A percentile compares a stretch with the other conserved stretches of the same genome.
phyloP scores from a whole-genome alignment of 129 eudicot genomes.

The Escallonia rubra region DNA sequence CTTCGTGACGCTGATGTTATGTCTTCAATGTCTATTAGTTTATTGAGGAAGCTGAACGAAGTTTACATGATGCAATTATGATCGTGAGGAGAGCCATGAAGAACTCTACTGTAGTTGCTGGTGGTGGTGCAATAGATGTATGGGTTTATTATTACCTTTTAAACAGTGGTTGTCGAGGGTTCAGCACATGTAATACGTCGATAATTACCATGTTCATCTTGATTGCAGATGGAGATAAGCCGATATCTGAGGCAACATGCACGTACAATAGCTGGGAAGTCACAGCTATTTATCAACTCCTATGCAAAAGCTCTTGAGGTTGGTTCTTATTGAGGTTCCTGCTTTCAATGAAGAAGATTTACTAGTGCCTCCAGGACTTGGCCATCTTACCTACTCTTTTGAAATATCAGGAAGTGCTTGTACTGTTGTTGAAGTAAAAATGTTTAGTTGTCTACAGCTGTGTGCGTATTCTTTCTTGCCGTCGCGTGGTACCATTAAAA shows the following conservation, averaged over 20 bases:
- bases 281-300: constrained; percentile 93
- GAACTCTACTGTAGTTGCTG: constrained; percentile 97
- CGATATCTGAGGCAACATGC: constrained; percentile 94
- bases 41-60: constrained; percentile 98
- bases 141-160: constrained; percentile 4
- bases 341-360: not conserved
- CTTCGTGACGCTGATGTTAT: constrained; percentile 6
- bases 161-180: not conserved
- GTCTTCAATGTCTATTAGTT: constrained; percentile 39
- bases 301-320: constrained; percentile 99
- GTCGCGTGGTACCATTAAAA: not conserved
- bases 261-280: constrained; percentile 95
- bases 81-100: constrained; percentile 93
- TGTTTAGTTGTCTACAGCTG: not conserved
- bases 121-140: constrained; percentile 99
- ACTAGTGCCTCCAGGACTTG: not conserved
- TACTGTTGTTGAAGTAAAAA: not conserved
- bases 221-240: constrained; percentile 88
- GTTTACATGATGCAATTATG: constrained; percentile 99
- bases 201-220: not conserved
- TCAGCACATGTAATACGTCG: not conserved
- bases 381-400: not conserved
- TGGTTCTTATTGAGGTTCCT: constrained; percentile 1
- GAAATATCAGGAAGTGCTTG: not conserved
- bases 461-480: not conserved